Evolutionary conservation across 805 yeast species (phyloP).

Genomic region (Cephaloascus fragrans): DNA sequence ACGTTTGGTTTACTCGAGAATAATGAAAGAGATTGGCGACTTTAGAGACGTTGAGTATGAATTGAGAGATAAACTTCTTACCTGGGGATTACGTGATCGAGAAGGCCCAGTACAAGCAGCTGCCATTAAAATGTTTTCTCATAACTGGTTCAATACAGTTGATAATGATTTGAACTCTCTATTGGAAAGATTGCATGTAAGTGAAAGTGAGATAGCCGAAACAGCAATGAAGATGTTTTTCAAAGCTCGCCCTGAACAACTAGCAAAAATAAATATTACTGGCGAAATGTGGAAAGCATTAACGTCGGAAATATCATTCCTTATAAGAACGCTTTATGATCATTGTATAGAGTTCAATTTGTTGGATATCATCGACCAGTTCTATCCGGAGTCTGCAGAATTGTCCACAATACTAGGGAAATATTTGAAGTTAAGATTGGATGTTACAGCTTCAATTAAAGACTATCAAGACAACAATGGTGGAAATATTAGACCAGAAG

Average conservation of each 20-base stretch:
- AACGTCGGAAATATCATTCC: slow-evolving; percentile 66
- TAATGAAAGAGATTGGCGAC: slow-evolving; percentile 59
- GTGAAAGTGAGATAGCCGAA: slow-evolving; percentile 59
- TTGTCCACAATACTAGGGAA: slow-evolving; percentile 50
- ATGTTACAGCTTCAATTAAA: slow-evolving; percentile 13
- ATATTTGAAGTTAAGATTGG: slow-evolving; percentile 41
- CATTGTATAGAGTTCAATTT: slow-evolving; percentile 49
- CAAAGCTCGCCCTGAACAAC: slow-evolving; percentile 50
- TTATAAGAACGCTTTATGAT: slow-evolving; percentile 57
- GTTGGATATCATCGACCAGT: slow-evolving; percentile 48
- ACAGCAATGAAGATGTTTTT: slow-evolving; percentile 57
- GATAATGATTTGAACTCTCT: slow-evolving; percentile 65
- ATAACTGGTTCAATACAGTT: slow-evolving; percentile 61
- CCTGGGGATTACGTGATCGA: slow-evolving; percentile 85
- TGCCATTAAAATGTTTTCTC: slow-evolving; percentile 58
- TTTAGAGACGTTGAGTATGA: slow-evolving; percentile 39
- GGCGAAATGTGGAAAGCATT: slow-evolving; percentile 59
- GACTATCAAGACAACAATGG: slow-evolving; percentile 3
- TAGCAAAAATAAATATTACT: slow-evolving; percentile 50
- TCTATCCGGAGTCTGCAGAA: slow-evolving; percentile 71
- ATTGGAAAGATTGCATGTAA: slow-evolving; percentile 61
- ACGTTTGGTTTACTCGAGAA: slow-evolving; percentile 58
- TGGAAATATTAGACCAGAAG: slow-evolving; percentile 9
- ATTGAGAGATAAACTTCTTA: slow-evolving; percentile 55
- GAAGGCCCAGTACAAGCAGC: slow-evolving; percentile 67